Evolutionary conservation across 495 filamentous ascomycete genomes (phyloP), one percentile per base, ranked within the genome.

Genomic region (Aspergillus indologenus): DNA sequence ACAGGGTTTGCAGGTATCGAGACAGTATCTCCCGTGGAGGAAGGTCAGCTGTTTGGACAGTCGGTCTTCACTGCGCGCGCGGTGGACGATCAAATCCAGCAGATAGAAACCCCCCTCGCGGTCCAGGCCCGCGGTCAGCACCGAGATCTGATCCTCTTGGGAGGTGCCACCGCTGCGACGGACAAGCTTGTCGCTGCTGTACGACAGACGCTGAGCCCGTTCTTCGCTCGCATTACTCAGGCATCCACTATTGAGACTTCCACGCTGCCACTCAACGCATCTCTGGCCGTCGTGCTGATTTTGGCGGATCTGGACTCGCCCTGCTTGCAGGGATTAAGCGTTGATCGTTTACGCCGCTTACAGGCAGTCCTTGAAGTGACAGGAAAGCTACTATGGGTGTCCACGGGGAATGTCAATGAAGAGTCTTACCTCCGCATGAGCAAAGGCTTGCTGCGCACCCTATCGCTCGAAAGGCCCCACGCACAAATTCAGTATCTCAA

Each of bases 321-420:
- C 8, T 47, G 2, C 11, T 20, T 59, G 9, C 2, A 19, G 12
- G 49, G 21, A 21, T n/a, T 47, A 11, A 54, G 4, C 19, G 9
- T 6, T 12, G 15, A 31, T 3, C 48, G 49, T 17, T 44, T 54
- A 8, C 22, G 9, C 9, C 11, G 47, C 0, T 7, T 59, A 5
- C 56, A 59, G 49, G 2, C 6, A 14, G 6, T 53, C 6, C 23
- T 53, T 7, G 3, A 9, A 2, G 14, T 45, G 8, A 21, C 48
- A 19, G 22, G 50, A n/a, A 46, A 48, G 6, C 9, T 61, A 5
- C 11, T 61, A 4, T 61, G 58, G 58, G 58, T 61, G 4, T 47
- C 58, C 19, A 49, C 31, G 1, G 58, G 58, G 0, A n/a, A 52
- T 43, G 59, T 55, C 5, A 53, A 22, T 17, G 29, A 51, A 5